phyloP scores from a whole-genome alignment of 2,329 filamentous ascomycete species.

The Neofusicoccum ribis region DNA sequence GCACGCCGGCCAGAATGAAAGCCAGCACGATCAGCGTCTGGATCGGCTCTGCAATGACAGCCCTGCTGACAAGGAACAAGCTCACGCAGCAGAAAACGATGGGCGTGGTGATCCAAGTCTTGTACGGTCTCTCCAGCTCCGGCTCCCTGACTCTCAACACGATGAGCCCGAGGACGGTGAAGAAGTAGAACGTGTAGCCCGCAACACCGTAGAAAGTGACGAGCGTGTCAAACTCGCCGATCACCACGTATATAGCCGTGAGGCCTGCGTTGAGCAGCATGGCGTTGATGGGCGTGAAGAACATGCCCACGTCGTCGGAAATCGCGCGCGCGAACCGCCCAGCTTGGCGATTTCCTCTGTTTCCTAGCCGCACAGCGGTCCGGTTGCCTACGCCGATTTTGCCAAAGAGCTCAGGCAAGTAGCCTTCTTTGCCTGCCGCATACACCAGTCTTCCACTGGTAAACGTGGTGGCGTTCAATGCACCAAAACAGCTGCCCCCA shows the following conservation, averaged over 20 bases:
- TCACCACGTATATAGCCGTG: constrained; percentile 73
- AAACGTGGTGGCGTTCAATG: constrained; percentile 91
- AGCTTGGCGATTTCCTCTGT: not conserved
- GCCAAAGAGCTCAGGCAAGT: constrained; percentile 80
- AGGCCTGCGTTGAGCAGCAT: constrained; percentile 77
- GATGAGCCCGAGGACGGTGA: constrained; percentile 90
- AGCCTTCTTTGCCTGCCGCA: constrained; percentile 91
- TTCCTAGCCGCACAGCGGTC: constrained; percentile 34
- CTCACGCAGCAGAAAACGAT: constrained; percentile 99
- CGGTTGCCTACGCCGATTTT: constrained; percentile 69
- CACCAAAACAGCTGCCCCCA: constrained; percentile 87
- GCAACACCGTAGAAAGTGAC: constrained; percentile 98
- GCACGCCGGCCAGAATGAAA: constrained; percentile 81
- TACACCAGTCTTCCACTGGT: constrained; percentile 91
- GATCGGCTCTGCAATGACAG: constrained; percentile 85
- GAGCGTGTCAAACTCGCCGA: constrained; percentile 88
- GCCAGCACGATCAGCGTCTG: constrained; percentile 85
- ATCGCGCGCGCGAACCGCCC: constrained; percentile 4
- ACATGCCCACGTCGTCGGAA: constrained; percentile 73
- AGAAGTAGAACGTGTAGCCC: constrained; percentile 95
- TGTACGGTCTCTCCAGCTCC: constrained; percentile 83
- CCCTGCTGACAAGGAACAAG: constrained; percentile 83
- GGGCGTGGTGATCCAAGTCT: constrained; percentile 94
- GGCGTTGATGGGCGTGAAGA: constrained; percentile 92
- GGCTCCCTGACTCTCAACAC: constrained; percentile 86